These are phyloP conservation scores for Pilobolus umbonatus DNA, from an alignment of 192 early-diverging fungal genomes.

Conservation along the genomic window DNA sequence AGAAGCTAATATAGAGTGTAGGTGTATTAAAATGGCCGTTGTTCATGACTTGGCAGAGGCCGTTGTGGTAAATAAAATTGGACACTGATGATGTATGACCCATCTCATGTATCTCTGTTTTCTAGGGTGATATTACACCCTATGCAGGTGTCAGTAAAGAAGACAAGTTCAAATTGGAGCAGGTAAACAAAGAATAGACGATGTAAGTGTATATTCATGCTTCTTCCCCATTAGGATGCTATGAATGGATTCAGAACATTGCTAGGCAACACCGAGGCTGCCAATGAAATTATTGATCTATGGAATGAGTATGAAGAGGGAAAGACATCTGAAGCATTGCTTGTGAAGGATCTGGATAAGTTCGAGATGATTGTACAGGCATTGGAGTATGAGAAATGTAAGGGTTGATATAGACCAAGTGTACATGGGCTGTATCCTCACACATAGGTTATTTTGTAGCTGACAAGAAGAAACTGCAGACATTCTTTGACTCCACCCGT, in stretches of 20 bases:
- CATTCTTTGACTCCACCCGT: constrained; percentile 76
- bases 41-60: constrained; percentile 92
- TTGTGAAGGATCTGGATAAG: constrained; percentile 93
- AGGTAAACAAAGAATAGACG: constrained; percentile 30
- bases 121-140: constrained; percentile 87
- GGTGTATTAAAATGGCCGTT: constrained; percentile 87
- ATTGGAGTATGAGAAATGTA: constrained; percentile 82
- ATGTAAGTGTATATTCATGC: background rate
- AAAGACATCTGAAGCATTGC: constrained; percentile 64
- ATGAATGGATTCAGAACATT: constrained; percentile 57
- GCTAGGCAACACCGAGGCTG: constrained; percentile 49
- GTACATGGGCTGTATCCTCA: constrained; percentile 1
- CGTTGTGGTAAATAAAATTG: constrained; percentile 50
- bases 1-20: constrained; percentile 11
- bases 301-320: constrained; percentile 88
- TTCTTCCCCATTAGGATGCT: constrained; percentile 38
- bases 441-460: constrained; percentile 28
- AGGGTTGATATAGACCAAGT: constrained; percentile 9
- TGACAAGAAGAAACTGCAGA: constrained; percentile 57
- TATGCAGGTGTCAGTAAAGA: constrained; percentile 69
- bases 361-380: constrained; percentile 96
- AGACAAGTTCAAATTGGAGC: constrained; percentile 71
- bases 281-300: constrained; percentile 67
- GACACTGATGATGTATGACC: no score
- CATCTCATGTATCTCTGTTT: no score